Base-by-base conservation (phyloP, 2,329 filamentous ascomycete genomes). In the Colletotrichum noveboracense region DNA sequence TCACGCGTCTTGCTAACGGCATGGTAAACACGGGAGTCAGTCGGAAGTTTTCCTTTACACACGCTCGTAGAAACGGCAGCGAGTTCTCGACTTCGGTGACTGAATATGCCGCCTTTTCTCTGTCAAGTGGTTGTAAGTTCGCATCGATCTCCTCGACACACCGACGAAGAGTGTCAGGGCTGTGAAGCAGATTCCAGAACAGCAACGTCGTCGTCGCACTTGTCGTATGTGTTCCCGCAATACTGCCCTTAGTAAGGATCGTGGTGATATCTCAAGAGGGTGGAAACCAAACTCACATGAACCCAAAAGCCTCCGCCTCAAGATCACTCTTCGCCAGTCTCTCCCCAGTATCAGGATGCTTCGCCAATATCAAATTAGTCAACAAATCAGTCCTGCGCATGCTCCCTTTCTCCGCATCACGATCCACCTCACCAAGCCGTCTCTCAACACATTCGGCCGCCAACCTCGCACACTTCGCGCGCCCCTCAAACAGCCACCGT, bases 221-320 rank as follows among this genome's bases (percentile, higher is more conserved):
- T 2, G 71, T 70, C 1, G 71, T 74, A 7, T 74, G 71, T 4
- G 66, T 74, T 21, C 71, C 71, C 1, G 66, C 71, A n/a, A 74
- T 65, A 2, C 71, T 70, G 21, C 16, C 3, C 48, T 13, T 3
- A 32, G 5, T 10, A 7, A 30, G 7, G 1, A 7, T 14, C 12
- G 18, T 32, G 26, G 6, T 28, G 5, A 28, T 28, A 28, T 28
- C 2, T 6, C 6, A 6, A 28, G 6, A 28, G 26, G 7, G 26
- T 28, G 26, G 26, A 28, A 28, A 28, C 26, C 26, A 28, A 21
- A 76, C 79, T 77, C 78, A 83, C 83, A 85, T 83, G 65, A 84
- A 83, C 2, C 81, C 83, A 77, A 85, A 85, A 5, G 83, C 83
- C 64, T 85, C 83, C 0, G 83, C 81, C 66, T 83, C 80, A 1